Evolutionary conservation across 495 filamentous ascomycete species (phyloP).

Genomic region (Annulohypoxylon bovei): DNA sequence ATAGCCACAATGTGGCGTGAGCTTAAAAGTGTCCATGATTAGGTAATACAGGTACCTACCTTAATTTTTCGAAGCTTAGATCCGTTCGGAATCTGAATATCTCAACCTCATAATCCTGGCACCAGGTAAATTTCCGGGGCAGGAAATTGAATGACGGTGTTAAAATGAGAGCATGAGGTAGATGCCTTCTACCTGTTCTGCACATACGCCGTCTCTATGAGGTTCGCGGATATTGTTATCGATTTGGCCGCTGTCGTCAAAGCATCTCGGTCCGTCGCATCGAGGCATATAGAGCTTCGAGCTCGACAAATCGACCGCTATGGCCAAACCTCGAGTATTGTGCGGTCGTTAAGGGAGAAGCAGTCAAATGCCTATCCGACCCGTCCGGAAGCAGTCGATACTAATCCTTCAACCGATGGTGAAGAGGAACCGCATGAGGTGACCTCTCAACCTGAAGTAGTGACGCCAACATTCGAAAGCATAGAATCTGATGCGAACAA

Average conservation of each 20-base stretch:
- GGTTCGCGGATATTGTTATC: slow-evolving; percentile 66
- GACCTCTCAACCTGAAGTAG: slow-evolving; percentile 6
- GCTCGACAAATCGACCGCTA: slow-evolving; percentile 81
- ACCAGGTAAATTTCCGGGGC: slow-evolving; percentile 3
- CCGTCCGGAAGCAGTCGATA: not conserved
- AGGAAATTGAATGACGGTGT: slow-evolving; percentile 3
- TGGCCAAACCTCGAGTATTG: slow-evolving; percentile 77
- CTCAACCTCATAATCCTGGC: slow-evolving; percentile 11
- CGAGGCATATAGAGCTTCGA: slow-evolving; percentile 82
- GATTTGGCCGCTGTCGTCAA: slow-evolving; percentile 82
- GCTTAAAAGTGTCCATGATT: slow-evolving; percentile 8
- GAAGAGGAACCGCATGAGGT: slow-evolving; percentile 11
- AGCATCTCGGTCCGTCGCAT: slow-evolving; percentile 79
- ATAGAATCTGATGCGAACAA: slow-evolving; percentile 5
- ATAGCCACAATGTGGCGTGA: slow-evolving; percentile 45
- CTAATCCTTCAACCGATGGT: not conserved
- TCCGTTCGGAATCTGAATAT: slow-evolving; percentile 6
- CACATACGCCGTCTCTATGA: slow-evolving; percentile 47
- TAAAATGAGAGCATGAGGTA: slow-evolving; percentile 35
- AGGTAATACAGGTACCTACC: slow-evolving; percentile 1
- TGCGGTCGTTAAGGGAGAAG: slow-evolving; percentile 71
- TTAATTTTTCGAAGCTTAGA: slow-evolving; percentile 24
- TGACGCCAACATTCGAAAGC: not conserved
- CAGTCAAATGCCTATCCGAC: slow-evolving; percentile 42
- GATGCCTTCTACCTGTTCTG: not conserved